These are phyloP conservation scores for Leptosphaerulina australis DNA, from an alignment of 2,329 filamentous ascomycete species.

Conservation along the genomic window DNA sequence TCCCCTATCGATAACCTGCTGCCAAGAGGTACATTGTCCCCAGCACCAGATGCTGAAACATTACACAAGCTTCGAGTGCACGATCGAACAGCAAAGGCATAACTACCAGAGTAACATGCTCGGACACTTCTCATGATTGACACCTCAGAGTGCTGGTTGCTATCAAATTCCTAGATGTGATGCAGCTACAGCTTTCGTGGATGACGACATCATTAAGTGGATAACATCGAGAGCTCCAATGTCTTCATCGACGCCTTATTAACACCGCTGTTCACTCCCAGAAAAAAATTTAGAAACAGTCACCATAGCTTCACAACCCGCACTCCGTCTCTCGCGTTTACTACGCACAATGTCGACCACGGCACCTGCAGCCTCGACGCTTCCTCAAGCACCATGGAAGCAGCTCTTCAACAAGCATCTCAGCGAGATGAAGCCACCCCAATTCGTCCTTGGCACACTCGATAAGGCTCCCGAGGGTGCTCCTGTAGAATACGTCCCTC, in stretches of 20 bases:
- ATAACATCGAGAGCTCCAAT: constrained; percentile 6
- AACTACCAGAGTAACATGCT: background rate
- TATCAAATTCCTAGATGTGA: constrained; percentile 9
- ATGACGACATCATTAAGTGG: constrained; percentile 18
- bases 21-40: constrained; percentile 2
- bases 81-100: background rate
- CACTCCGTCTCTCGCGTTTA: constrained; percentile 48
- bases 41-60: background rate
- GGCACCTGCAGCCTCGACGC: constrained; percentile 43
- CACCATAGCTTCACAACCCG: constrained; percentile 49
- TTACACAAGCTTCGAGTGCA: background rate
- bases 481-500: constrained; percentile 54
- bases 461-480: constrained; percentile 49
- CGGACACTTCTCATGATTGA: background rate
- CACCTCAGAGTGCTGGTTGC: background rate
- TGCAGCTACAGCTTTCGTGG: constrained; percentile 8
- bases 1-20: constrained; percentile 4
- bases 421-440: constrained; percentile 55
- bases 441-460: constrained; percentile 60
- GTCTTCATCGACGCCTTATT: constrained; percentile 2
- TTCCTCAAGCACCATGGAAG: constrained; percentile 59
- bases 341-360: constrained; percentile 56
- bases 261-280: background rate
- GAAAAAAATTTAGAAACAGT: constrained; percentile 22
- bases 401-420: constrained; percentile 57